Base-by-base conservation (phyloP, 192 early-diverging fungal species). In the Coemansia sp. region DNA sequence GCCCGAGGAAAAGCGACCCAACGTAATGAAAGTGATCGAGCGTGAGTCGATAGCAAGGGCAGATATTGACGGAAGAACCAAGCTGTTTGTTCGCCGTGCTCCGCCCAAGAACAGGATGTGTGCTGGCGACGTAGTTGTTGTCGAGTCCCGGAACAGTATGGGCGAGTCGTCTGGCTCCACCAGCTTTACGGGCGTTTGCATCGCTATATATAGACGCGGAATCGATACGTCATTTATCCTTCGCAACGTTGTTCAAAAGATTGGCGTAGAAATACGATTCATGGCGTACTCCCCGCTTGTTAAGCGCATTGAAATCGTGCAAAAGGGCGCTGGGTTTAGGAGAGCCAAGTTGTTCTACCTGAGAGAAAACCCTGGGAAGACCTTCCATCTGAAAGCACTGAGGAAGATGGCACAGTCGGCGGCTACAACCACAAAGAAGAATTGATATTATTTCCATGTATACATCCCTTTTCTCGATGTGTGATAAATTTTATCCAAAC, bases 281-380 rank as follows among this genome's bases (percentile, higher is more conserved):
- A 84, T 84, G 67, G 84, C 87, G 20, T 92, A 89, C 65, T 93
- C 92, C 48, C 92, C 92, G 18, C 63, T 93, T 73, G 79, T 93
- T 51, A 90, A 91, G 73, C 72, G 72, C 21, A 88, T 93, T 68
- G 84, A 90, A 66, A 79, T 91, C 34, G 63, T 91, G 68, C 77
- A 88, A 49, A 84, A 84, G 75, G 82, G 84, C n/a, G 48, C 45
- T 21, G 82, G 86, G 13, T 86, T 83, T 69, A 85, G 86, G 72
- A 84, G 91, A 60, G 89, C 89, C 7, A 93, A 91, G 75, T 68
- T 93, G 68, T 91, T 84, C 64, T 93, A 91, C 71, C 61, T 93
- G 71, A 79, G 91, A 64, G 86, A 93, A 59, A 86, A 88, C 60
- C 90, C 91, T 16, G 91, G 88, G 58, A 88, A 87, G 63, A 85